These are phyloP conservation scores for Mercurialis annua DNA, from an alignment of 345 rosid genomes.

Conservation along the genomic window DNA sequence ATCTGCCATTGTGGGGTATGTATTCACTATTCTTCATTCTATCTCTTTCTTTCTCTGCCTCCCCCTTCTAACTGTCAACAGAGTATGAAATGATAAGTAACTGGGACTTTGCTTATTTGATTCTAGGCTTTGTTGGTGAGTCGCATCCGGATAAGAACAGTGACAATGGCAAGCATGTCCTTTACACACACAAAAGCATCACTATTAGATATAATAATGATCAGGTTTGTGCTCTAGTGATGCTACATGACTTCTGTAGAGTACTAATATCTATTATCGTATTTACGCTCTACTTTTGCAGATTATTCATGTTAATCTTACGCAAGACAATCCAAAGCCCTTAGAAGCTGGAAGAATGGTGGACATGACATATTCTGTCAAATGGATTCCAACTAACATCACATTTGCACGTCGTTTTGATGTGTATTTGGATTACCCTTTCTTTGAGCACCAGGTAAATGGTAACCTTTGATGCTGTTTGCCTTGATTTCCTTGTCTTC, in stretches of 20 bases:
- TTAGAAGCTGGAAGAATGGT: conserved; percentile 57
- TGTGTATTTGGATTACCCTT: conserved; percentile 86
- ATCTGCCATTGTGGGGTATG: conserved; percentile 94
- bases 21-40: background rate
- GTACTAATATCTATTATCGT: conserved; percentile 1
- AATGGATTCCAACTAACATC: conserved; percentile 65
- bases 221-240: conserved; percentile 54
- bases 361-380: conserved; percentile 85
- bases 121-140: conserved; percentile 83
- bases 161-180: conserved; percentile 64
- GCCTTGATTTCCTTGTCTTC: conserved; percentile 1
- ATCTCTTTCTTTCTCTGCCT: background rate
- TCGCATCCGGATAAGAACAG: conserved; percentile 72
- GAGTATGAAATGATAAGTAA: conserved; percentile 5
- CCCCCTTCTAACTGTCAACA: no score
- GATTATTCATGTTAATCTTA: conserved; percentile 88
- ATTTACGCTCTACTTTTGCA: conserved; percentile 24
- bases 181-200: conserved; percentile 75
- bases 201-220: conserved; percentile 65
- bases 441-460: conserved; percentile 92
- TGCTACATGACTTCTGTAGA: conserved; percentile 3
- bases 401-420: conserved; percentile 89
- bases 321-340: conserved; percentile 74
- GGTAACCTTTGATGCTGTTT: conserved; percentile 4
- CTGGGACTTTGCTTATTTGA: conserved; percentile 5